Base-by-base conservation (phyloP, 1,284 basidiomycete genomes). In the Pyrrhoderma noxium region DNA sequence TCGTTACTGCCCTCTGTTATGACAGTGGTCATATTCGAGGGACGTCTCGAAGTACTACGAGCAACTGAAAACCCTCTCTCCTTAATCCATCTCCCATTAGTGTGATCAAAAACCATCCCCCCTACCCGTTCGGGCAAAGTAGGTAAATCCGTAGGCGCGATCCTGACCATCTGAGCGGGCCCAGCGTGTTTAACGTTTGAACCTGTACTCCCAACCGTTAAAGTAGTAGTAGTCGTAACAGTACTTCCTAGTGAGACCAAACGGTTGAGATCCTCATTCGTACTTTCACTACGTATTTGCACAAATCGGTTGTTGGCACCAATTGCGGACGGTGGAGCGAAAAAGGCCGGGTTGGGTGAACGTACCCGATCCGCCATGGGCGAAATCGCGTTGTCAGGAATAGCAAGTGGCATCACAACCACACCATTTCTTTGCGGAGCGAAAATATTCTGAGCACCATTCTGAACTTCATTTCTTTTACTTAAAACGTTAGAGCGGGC, bases 161-260 rank as follows among this genome's bases (percentile, higher is more conserved):
- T 93, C 38, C 79, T 82, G 45, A 76, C 79, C 52, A 89, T 83
- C 57, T 82, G 84, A 49, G 74, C 76, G 2, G 85, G 83, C 1
- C 89, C 90, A 31, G 82, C 66, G 63, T 92, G 90, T 67, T 93
- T 93, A 31, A 87, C 80, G 61, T 88, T 90, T 1, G 89, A 91
- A 1, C 75, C 79, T 0, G 81, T 80, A 57, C 85, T 89, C 18
- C 79, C 79, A 3, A 76, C 70, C 8, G 84, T 85, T 38, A 83
- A 63, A 9, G 82, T 85, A 14, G 86, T 89, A 3, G 86, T 85
- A 8, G 85, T 85, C 2, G 80, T 65, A 3, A 72, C 81, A 25
- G 64, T 61, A 16, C 86, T 87, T 61, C 85, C 87, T 13, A 84
- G 84, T 3, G 90, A 93, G 11, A 93, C 89, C 62, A 88, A 90